phyloP scores from a whole-genome alignment of 2,329 filamentous ascomycete genomes.

The Stachybotrys chartarum region DNA sequence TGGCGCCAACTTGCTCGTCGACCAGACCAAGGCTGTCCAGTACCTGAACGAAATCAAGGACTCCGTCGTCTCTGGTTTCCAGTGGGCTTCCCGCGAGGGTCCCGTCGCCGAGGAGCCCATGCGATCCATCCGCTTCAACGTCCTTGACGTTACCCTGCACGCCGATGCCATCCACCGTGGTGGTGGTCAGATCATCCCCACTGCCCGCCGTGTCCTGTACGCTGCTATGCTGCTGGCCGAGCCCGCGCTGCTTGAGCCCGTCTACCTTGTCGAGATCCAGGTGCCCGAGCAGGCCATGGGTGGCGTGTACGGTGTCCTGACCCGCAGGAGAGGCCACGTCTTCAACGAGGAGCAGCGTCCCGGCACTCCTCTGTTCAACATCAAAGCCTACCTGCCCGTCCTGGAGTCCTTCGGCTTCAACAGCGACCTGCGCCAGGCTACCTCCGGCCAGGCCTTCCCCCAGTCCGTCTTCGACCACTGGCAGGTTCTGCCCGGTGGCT shows the following conservation, averaged over 20 bases:
- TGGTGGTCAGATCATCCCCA: conserved; percentile 98
- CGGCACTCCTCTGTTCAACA: conserved; percentile 97
- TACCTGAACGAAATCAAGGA: conserved; percentile 99
- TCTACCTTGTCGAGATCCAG: conserved; percentile 99
- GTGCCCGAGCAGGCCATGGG: conserved; percentile 98
- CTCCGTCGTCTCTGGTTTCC: conserved; percentile 98
- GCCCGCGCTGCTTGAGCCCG: conserved; percentile 87
- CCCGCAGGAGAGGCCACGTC: conserved; percentile 96
- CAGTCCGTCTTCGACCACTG: conserved; percentile 99
- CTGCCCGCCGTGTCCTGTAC: conserved; percentile 94
- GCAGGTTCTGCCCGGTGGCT: conserved; percentile 92
- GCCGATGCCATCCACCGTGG: conserved; percentile 99
- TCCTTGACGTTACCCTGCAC: conserved; percentile 98
- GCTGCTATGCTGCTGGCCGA: conserved; percentile 86
- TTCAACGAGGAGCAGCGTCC: conserved; percentile 97
- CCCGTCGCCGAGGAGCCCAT: conserved; percentile 97
- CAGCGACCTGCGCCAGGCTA: conserved; percentile 87
- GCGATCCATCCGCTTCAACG: conserved; percentile 96
- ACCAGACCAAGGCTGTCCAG: conserved; percentile 99
- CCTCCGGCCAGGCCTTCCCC: conserved; percentile 97
- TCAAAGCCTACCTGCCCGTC: conserved; percentile 96
- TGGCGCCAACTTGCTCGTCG: conserved; percentile 96
- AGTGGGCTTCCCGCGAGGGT: conserved; percentile 98
- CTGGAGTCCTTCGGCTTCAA: conserved; percentile 99
- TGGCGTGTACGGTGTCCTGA: conserved; percentile 99